Evolutionary conservation across 2,329 filamentous ascomycete species (phyloP), one percentile per base, ranked within the genome.

Genomic region (Aspergillus pseudoviridinutans): DNA sequence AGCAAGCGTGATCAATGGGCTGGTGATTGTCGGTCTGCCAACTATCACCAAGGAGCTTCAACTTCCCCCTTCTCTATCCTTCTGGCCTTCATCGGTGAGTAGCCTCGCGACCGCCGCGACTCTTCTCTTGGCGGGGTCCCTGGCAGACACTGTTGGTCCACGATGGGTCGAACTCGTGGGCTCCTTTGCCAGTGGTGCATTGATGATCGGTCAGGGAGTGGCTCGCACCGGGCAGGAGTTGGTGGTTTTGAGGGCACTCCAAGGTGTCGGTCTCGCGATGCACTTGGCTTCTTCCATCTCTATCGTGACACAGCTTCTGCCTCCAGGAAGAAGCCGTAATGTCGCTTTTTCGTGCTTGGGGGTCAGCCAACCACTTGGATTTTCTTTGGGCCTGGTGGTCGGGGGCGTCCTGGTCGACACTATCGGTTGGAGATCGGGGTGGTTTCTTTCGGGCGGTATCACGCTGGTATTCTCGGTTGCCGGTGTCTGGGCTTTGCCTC

Each of bases 391-490:
- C 0, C 71, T 85, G 3, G 74, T 80, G 0, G 49, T 70, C 1
- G 68, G 68, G 6, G 68, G 68, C 4, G 68, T 85, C 3, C 75
- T 84, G 35, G 71, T 76, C 1, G 74, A 80, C 32, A 75, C 71
- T 0, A 74, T 81, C 49, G 79, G 80, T 2, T 85, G 82, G 82
- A 67, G 81, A 49, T 78, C 71, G 59, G 81, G 79, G 0, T 85
- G 79, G 61, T 79, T 82, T 60, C 70, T 81, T 3, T 70, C 73
- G 24, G 78, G 79, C 0, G 77, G 76, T 12, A 62, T 80, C 28
- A 80, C 76, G 28, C 69, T 71, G 2, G 50, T 73, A 7, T 67
- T 80, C 7, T 72, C 78, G n/a, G 60, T 71, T 1, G 55, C 76
- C 4, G 73, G 73, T 3, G 35, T 76, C 25, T 79, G 71, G 70